Conservation (phyloP, 2,329 filamentous ascomycete species). For the Monosporascus sp. region DNA sequence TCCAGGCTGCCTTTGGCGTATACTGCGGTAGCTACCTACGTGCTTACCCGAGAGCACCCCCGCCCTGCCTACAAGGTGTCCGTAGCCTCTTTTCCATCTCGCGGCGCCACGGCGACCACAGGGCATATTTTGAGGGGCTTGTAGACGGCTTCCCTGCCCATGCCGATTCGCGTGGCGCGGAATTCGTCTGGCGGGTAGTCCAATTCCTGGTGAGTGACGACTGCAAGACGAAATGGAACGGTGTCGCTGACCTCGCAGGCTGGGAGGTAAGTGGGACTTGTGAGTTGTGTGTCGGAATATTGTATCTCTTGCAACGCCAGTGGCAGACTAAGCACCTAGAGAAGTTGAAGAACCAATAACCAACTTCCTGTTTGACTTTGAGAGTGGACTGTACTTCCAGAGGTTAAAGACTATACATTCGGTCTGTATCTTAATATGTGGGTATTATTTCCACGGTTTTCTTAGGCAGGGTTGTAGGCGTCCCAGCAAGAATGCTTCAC, state of each 20-base stretch:
- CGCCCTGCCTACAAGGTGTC: neutral
- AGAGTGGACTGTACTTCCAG: too few relatives aligned
- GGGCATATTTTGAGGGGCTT: neutral
- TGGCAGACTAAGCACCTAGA: neutral
- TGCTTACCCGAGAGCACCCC: neutral
- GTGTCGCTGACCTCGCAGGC: neutral
- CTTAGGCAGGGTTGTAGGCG: too few relatives aligned
- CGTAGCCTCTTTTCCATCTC: neutral
- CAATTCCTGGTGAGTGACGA: neutral
- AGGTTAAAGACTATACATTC: too few relatives aligned
- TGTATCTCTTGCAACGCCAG: neutral
- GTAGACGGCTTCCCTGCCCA: neutral
- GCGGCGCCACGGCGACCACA: neutral
- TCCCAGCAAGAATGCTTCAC: too few relatives aligned
- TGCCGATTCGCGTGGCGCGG: neutral
- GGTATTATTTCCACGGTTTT: too few relatives aligned
- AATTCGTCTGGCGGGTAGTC: neutral
- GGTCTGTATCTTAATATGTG: too few relatives aligned
- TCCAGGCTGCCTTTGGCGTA: neutral
- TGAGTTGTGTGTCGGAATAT: neutral
- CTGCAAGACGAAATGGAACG: neutral
- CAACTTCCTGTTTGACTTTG: too few relatives aligned
- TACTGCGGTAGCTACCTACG: neutral
- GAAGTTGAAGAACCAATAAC: too few relatives aligned
- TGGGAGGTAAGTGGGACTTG: neutral